Base-by-base conservation (phyloP, 2,329 filamentous ascomycete species). In the Mycosphaerelloides madeirae region DNA sequence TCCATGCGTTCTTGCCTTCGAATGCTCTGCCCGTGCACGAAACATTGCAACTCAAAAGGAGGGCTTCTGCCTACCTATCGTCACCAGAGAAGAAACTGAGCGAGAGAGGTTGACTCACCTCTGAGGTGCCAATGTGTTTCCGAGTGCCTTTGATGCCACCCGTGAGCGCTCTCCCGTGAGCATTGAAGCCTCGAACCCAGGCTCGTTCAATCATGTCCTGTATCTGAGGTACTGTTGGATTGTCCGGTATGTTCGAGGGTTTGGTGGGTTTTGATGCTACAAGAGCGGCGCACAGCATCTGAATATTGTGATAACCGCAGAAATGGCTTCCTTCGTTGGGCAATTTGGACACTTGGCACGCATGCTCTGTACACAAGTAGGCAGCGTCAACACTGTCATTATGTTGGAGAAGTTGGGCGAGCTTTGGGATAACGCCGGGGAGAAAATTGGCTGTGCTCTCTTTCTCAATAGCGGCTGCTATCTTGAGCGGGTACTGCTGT, bases 111-210 rank as follows among this genome's bases (percentile, higher is more conserved):
- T 13, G 11, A 35, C 20, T 14, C 14, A 52, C 56, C 73, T 96
- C 90, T 8, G 88, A 83, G 2, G 90, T 96, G n/a, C 90, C 91
- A 56, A 97, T 96, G 58, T 91, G 95, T 65, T 96, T 97, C 50
- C 91, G 80, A 0, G 89, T 95, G 12, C 83, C 83, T 54, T 72
- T 79, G 50, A 97, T 85, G 3, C 91, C 91, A 3, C 91, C 90
- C 1, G 89, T 95, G 65, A 95, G 87, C 1, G 79, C 60, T 28
- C 87, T 78, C 2, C 84, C 87, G 38, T 80, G 74, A 6, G 77
- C 63, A 59, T 94, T 93, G 64, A 90, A 85, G 1, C 87, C 89
- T 58, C 74, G 74, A 59, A 95, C 87, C 91, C 91, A 97, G 0
- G 90, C 91, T 9, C 72, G 67, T 65, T 97, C 91, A 53, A 97